phyloP scores from a whole-genome alignment of 768 basidiomycete species.

The Podaxis pistillaris region DNA sequence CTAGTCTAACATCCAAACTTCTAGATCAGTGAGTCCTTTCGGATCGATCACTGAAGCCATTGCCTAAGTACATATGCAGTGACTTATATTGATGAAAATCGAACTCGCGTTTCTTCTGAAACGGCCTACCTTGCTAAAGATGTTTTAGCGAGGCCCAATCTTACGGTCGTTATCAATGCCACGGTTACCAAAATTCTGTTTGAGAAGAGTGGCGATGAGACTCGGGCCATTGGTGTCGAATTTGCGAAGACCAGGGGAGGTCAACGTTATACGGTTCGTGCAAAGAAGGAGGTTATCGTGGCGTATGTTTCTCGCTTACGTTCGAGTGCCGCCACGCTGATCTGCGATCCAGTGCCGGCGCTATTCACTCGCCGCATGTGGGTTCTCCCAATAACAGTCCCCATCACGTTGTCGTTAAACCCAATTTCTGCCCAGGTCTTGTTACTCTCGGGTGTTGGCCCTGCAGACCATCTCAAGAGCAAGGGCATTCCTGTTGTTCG shows the following conservation, averaged over 20 bases:
- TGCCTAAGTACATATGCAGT: slow-evolving; percentile 34
- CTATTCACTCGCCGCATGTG: slow-evolving; percentile 57
- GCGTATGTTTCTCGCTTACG: slow-evolving; percentile 36
- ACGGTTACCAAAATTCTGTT: slow-evolving; percentile 56
- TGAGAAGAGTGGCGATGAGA: slow-evolving; percentile 26
- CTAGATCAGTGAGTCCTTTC: slow-evolving; percentile 30
- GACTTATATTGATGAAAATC: slow-evolving; percentile 57
- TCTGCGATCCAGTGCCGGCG: slow-evolving; percentile 43
- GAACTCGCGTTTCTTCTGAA: slow-evolving; percentile 56
- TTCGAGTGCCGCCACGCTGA: neutral
- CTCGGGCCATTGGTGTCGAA: slow-evolving; percentile 57
- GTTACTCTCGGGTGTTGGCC: slow-evolving; percentile 77
- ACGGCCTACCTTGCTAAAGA: slow-evolving; percentile 60
- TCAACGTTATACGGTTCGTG: slow-evolving; percentile 36
- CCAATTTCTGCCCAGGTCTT: slow-evolving; percentile 43
- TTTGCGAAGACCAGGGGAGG: slow-evolving; percentile 37
- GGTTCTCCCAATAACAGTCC: neutral
- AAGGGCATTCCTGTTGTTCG: slow-evolving; percentile 54
- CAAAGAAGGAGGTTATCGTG: slow-evolving; percentile 54
- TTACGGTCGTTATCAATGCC: slow-evolving; percentile 52
- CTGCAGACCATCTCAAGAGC: slow-evolving; percentile 50
- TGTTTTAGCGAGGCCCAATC: slow-evolving; percentile 58
- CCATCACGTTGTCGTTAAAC: neutral
- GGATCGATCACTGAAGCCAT: neutral
- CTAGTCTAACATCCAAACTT: neutral